A percentile compares a stretch with the other conserved stretches of the same genome.
phyloP scores from a whole-genome alignment of 768 basidiomycete genomes.

The Phylloporus scabripes region DNA sequence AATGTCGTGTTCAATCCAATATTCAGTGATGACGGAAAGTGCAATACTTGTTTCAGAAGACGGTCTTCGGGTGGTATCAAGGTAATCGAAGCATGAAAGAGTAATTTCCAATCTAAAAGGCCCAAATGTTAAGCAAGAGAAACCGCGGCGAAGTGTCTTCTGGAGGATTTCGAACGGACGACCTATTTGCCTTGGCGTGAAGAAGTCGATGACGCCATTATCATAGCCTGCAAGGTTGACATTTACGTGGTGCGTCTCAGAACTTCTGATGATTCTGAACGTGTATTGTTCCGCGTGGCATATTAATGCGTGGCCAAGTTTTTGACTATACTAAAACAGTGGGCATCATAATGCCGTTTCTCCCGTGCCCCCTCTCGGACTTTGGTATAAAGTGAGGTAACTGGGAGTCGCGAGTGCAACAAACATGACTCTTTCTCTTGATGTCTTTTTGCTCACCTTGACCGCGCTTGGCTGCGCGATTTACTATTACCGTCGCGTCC shows the following conservation, averaged over 20 bases:
- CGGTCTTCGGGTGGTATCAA: conserved; percentile 6
- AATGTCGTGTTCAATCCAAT: conserved; percentile 14
- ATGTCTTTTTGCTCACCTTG: conserved; percentile 7
- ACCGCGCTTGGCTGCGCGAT: conserved; percentile 8
- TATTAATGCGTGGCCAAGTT: background rate
- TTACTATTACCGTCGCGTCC: conserved; percentile 4
- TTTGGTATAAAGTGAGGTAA: conserved; percentile 15
- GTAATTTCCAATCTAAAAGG: conserved; percentile 16
- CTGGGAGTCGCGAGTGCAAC: background rate
- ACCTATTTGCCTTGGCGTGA: conserved; percentile 4
- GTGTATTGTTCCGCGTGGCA: conserved; percentile 10
- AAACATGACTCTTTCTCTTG: conserved; percentile 9
- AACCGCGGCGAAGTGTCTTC: conserved; percentile 24
- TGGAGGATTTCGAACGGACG: conserved; percentile 8
- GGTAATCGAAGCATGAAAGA: conserved; percentile 15
- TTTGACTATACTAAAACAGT: conserved; percentile 10
- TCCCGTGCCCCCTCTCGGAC: background rate
- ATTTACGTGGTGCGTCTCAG: conserved; percentile 23
- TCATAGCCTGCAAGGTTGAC: conserved; percentile 16
- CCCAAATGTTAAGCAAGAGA: conserved; percentile 17
- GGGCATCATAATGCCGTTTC: conserved; percentile 2
- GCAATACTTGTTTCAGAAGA: conserved; percentile 12
- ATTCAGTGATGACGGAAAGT: conserved; percentile 8
- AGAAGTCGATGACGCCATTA: conserved; percentile 16
- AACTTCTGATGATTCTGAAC: conserved; percentile 7